These are phyloP conservation scores for Coemansia sp. DNA, from an alignment of 192 early-diverging fungal genomes.

Conservation along the genomic window DNA sequence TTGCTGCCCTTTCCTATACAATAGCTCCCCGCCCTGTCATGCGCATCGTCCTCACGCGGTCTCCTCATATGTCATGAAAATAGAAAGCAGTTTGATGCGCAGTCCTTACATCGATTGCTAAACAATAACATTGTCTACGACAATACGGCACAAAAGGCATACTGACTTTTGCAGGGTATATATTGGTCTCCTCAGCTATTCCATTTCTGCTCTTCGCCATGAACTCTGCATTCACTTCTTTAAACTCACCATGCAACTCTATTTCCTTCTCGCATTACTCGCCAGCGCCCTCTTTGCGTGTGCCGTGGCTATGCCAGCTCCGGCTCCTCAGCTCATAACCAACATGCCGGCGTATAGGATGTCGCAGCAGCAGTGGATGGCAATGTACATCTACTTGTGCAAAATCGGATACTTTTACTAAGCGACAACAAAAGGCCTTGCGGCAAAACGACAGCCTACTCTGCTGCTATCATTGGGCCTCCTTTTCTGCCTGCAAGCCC, in stretches of 20 bases:
- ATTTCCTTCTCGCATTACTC: background rate
- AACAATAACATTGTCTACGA: background rate
- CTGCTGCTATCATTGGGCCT: background rate
- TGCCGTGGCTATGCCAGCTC: background rate
- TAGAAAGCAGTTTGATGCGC: background rate
- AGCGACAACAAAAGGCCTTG: background rate
- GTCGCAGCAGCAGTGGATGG: constrained; percentile 4
- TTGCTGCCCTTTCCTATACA: background rate
- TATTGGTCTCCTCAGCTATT: background rate
- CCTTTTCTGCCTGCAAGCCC: background rate
- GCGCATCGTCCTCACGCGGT: background rate
- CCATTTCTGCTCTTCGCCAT: background rate
- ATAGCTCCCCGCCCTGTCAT: background rate
- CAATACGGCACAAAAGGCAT: background rate
- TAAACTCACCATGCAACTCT: background rate
- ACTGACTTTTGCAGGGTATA: background rate
- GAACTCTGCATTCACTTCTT: background rate
- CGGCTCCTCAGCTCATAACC: constrained; percentile 1
- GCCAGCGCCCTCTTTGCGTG: background rate
- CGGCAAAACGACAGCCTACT: background rate
- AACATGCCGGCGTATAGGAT: constrained; percentile 4
- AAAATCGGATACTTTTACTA: background rate
- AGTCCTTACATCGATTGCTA: background rate
- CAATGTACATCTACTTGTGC: constrained; percentile 1
- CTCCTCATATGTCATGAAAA: background rate